Percentiles rank a stretch among this genome's conserved stretches.
These are phyloP conservation scores for Nymphaea thermarum DNA, from an alignment of 164 flowering plant species.

Conservation along the genomic window DNA sequence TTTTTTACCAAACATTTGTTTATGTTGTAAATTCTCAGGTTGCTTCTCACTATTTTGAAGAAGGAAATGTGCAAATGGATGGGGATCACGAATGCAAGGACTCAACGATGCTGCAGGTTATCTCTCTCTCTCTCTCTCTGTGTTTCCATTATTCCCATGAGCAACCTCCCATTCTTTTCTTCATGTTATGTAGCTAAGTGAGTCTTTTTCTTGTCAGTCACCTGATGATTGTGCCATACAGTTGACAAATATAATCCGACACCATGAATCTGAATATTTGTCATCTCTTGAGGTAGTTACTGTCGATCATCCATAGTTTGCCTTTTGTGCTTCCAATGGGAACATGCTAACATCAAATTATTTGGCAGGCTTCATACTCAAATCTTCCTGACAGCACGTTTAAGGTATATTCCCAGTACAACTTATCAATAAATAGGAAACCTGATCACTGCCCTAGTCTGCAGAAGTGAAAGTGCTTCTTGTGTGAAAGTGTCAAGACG, in stretches of 20 bases:
- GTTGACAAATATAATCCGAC: constrained; percentile 64
- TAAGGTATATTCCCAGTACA: constrained; percentile 42
- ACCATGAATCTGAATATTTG: constrained; percentile 87
- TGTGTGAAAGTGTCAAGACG: not conserved
- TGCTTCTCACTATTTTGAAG: constrained; percentile 95
- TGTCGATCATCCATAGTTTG: not conserved
- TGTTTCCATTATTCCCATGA: not conserved
- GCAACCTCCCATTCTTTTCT: not conserved
- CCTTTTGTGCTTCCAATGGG: not conserved
- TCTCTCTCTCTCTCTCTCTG: not conserved
- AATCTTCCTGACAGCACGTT: constrained; percentile 91
- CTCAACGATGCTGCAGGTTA: constrained; percentile 80
- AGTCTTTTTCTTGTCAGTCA: constrained; percentile 32
- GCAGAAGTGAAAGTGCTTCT: too few species aligned
- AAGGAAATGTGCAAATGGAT: constrained; percentile 95
- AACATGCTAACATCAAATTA: constrained; percentile 16
- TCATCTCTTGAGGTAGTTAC: constrained; percentile 65
- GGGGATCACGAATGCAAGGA: constrained; percentile 79
- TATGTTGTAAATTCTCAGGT: constrained; percentile 38
- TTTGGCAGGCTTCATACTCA: constrained; percentile 67
- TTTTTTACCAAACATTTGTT: not conserved
- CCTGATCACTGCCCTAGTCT: not conserved
- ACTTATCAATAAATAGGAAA: constrained; percentile 1
- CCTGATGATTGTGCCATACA: constrained; percentile 72
- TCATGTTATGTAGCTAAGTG: not conserved